Base-by-base conservation (phyloP, 1,139 yeast species). In the Blastobotrys indianensis region DNA sequence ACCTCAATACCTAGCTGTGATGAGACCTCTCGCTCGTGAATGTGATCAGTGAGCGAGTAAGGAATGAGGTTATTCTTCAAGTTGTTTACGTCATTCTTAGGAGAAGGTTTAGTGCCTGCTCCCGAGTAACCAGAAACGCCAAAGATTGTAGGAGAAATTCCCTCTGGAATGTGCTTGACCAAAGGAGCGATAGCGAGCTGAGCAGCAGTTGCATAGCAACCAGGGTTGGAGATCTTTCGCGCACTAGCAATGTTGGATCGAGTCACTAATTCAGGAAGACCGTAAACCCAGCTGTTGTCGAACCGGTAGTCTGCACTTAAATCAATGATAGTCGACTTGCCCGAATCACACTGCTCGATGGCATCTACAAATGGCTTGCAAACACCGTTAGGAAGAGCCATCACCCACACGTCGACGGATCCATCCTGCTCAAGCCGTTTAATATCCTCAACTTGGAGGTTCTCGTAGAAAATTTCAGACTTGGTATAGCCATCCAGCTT, bases 51-150 rank as follows among this genome's bases (percentile, higher is more conserved):
- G 60, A 94, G 75, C 1, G 97, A 82, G 70, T 92, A 92, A 49
- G 99, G 98, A 61, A 92, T 85, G 64, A 94, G 73, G 70, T 92
- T 92, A 70, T 94, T 79, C 52, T 73, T 66, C 61, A 92, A 74
- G 59, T 80, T 73, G 51, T 78, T 74, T 46, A 84, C 71, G 63
- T 92, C 97, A 64, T 92, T 94, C 72, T 88, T 88, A 50, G 95
- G 95, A 6, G 96, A 85, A 48, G 98, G 98, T 69, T 94, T 92
- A 44, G 99, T 90, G 54, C 98, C 98, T 13, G 98, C 98, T 50
- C 99, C 99, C 16, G 98, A 90, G 67, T 92, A 92, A 40, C 99
- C 99, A 42, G 96, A 86, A 34, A 92, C 94, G 63, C 98, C 98
- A 65, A 92, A 92, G 16, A 92, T 74, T 4, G 87, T 73, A 43